Base-by-base conservation (phyloP, 176 grass and related monocot species). In the Carex kokanica region DNA sequence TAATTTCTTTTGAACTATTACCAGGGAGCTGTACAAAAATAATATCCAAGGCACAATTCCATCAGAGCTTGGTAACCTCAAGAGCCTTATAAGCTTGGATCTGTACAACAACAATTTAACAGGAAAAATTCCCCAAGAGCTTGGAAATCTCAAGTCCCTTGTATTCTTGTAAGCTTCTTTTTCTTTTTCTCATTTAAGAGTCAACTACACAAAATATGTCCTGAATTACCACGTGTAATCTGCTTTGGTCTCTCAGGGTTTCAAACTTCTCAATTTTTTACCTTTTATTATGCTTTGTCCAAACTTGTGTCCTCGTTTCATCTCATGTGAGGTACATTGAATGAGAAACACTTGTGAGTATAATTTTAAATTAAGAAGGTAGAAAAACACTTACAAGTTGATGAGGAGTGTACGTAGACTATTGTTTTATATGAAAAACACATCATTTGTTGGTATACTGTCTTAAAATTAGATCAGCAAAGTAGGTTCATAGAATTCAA, bases 101-200 rank as follows among this genome's bases (percentile, higher is more conserved):
- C 77, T 97, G 85, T 97, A 97, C 82, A 89, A 89, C 77, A 97
- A 97, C 78, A 97, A 97, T 64, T 85, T 97, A 47, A 87, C 93
- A 31, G 87, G 93, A 56, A 75, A 57, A 40, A 93, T 97, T 77
- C 91, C 93, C 45, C 79, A 84, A 81, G 68, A 84, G 81, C 71
- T 93, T 84, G 85, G 89, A 54, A 91, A 91, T 81, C 60, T 93
- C 64, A 85, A 82, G 49, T 91, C 91, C 12, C 84, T 97, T 83
- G 87, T 93, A 56, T 97, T 97, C 78, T 80, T 97, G 91, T 97
- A 77, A 88, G 89, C 84, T 13, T 32, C 3, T 64, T 85, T 18
- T 58, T 74, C 23, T 60, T 62, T 5, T 60, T 78, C 12, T 18
- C 13, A 23, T 73, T 60, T 31, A 16, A 60, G 12, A 41, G 31